Base-by-base conservation (phyloP, 108 stramenopile species). In the Ochromonas danica region DNA sequence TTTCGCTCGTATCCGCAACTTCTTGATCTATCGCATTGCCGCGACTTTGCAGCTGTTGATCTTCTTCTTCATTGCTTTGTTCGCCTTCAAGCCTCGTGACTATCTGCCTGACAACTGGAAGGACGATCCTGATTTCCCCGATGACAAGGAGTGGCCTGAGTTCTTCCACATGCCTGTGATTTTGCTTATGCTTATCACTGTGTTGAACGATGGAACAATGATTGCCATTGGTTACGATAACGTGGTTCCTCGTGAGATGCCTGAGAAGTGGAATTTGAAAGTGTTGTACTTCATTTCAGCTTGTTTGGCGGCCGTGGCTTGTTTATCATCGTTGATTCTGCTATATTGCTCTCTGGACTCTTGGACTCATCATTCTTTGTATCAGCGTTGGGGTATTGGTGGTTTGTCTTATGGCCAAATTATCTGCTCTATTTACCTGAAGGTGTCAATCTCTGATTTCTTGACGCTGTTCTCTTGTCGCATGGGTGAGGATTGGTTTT, bases 11-110 rank as follows among this genome's bases (percentile, higher is more conserved):
- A 81, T 83, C 61, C 35, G 71, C 14, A 78, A 81, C 75, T 86
- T 71, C 27, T 61, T 71, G 60, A 79, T 39, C 17, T 78, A 42
- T 62, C 75, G 80, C 31, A 90, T 93, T 71, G 87, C 90, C 39
- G 88, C 87, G 62, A 93, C 90, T 14, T 81, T 91, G 40, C 91
- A 93, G 84, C 82, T 92, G 62, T 78, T 93, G 10, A 25, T 89
- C 77, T 93, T 91, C 89, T 92, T 92, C 87, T 89, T 92, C 84
- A 78, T 92, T 75, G 89, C 91, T 10, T 79, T 90, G 41, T 82
- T 90, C 57, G 79, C 80, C 33, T 87, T 90, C 79, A 84, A 87
- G 43, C 89, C 90, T 40, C 41, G 0, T 45, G 60, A 62, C 43
- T 88, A 70, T 10, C 3, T 67, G 63, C 63, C 63, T 6, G 6